Percentiles rank a stretch among this genome's conserved stretches.
phyloP scores from a whole-genome alignment of 306 rosid species.

The Mimosa bimucronata region DNA sequence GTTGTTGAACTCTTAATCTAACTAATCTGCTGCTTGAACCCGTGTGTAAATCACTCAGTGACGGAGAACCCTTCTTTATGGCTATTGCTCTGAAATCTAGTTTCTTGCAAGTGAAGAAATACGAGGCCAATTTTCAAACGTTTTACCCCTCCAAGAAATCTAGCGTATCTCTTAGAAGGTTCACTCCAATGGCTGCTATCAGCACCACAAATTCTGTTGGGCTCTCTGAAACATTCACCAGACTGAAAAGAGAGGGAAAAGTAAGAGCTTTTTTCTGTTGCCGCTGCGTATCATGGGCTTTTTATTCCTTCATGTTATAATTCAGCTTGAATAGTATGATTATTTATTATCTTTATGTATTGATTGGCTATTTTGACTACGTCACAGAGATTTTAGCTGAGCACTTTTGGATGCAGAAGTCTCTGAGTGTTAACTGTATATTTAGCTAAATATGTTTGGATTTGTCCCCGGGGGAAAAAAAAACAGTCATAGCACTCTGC shows the following conservation, averaged over 20 bases:
- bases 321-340: slow-evolving; percentile 6
- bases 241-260: slow-evolving; percentile 65
- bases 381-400: slow-evolving; percentile 5
- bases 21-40: slow-evolving; percentile 11
- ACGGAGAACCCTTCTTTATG: slow-evolving; percentile 41
- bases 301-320: slow-evolving; percentile 14
- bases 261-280: slow-evolving; percentile 43
- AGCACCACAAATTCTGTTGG: slow-evolving; percentile 54
- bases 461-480: too few species aligned
- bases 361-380: not conserved
- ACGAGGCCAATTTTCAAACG: slow-evolving; percentile 38
- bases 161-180: slow-evolving; percentile 43
- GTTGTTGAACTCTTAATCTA: slow-evolving; percentile 11
- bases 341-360: slow-evolving; percentile 5
- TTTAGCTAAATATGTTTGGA: not conserved
- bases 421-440: not conserved
- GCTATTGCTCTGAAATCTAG: slow-evolving; percentile 62
- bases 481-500: not conserved
- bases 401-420: not conserved
- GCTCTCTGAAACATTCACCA: slow-evolving; percentile 74
- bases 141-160: slow-evolving; percentile 38
- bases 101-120: slow-evolving; percentile 60
- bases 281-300: not conserved
- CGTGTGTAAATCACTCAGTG: slow-evolving; percentile 30
- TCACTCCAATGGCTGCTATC: slow-evolving; percentile 64